These are phyloP conservation scores for Aegilops bicornis DNA, from an alignment of 176 grass and related monocot genomes.

Conservation along the genomic window DNA sequence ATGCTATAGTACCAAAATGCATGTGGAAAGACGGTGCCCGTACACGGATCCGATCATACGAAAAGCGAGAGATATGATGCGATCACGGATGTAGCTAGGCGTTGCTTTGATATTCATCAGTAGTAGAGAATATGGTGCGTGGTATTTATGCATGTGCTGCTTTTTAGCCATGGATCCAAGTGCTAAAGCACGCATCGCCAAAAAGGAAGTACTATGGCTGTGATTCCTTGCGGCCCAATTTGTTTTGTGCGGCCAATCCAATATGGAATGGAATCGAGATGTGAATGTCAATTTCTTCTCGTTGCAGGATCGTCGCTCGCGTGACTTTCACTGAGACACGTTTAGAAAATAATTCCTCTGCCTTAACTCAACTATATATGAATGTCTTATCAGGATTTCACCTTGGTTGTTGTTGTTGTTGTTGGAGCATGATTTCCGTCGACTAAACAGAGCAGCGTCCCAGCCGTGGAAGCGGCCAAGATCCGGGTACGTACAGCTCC, in stretches of 20 bases:
- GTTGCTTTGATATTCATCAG: too few relatives aligned
- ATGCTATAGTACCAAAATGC: background rate
- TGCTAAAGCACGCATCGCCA: background rate
- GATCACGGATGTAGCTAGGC: slow-evolving; percentile 9
- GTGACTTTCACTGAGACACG: too few relatives aligned
- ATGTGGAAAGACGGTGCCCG: background rate
- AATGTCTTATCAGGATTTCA: too few relatives aligned
- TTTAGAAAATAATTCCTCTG: too few relatives aligned
- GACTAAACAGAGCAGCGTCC: too few relatives aligned
- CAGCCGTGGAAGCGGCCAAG: too few relatives aligned
- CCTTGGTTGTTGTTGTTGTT: too few relatives aligned
- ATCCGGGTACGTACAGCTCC: too few relatives aligned
- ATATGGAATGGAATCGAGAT: background rate
- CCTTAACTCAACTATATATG: too few relatives aligned
- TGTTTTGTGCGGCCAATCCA: background rate
- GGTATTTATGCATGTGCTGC: background rate
- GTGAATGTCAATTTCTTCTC: too few relatives aligned
- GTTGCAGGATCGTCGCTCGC: background rate
- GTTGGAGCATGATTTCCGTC: too few relatives aligned
- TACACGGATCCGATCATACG: background rate
- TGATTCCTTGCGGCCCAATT: slow-evolving; percentile 1
- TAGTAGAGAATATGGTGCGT: background rate
- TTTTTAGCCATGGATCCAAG: background rate
- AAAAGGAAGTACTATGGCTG: background rate
- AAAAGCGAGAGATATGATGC: slow-evolving; percentile 15